Conservation (phyloP, 75 land plant genomes). For the Adiantum capillusveneris region DNA sequence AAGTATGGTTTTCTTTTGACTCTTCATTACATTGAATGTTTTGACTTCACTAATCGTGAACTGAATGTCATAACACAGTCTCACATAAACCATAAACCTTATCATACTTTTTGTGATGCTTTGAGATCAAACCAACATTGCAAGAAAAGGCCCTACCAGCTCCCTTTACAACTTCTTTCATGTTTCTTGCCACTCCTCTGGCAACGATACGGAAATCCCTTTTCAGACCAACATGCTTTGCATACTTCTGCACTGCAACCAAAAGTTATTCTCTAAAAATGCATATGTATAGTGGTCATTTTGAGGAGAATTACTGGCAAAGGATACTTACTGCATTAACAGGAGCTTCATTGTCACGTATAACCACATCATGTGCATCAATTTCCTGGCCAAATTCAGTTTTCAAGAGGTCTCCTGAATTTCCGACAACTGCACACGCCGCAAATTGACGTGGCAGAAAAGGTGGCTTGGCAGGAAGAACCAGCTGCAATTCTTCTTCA, state of each 20-base stretch:
- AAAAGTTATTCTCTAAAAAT: background rate
- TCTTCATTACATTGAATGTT: too few relatives aligned
- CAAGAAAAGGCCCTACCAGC: slow-evolving; percentile 40
- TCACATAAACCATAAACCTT: too few relatives aligned
- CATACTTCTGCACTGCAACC: slow-evolving; percentile 62
- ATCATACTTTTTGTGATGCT: too few relatives aligned
- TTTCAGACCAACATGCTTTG: slow-evolving; percentile 85
- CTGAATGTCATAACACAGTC: too few relatives aligned
- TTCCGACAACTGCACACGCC: slow-evolving; percentile 93
- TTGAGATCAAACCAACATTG: too few relatives aligned
- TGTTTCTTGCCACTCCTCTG: slow-evolving; percentile 88
- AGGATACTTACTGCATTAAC: slow-evolving; percentile 54
- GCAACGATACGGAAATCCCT: slow-evolving; percentile 86
- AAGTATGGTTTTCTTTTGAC: too few relatives aligned
- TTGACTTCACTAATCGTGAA: too few relatives aligned
- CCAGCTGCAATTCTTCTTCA: slow-evolving; percentile 68
- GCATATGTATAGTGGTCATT: background rate
- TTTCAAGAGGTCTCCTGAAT: slow-evolving; percentile 87
- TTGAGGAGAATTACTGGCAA: too few relatives aligned
- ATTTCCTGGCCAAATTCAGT: slow-evolving; percentile 83
- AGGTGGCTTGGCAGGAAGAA: slow-evolving; percentile 78
- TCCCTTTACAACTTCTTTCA: slow-evolving; percentile 72
- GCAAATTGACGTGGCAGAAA: slow-evolving; percentile 81
- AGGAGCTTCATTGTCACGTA: slow-evolving; percentile 96
- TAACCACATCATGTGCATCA: slow-evolving; percentile 87